phyloP scores from a whole-genome alignment of 306 rosid species.

The Lathyrus oleraceus region DNA sequence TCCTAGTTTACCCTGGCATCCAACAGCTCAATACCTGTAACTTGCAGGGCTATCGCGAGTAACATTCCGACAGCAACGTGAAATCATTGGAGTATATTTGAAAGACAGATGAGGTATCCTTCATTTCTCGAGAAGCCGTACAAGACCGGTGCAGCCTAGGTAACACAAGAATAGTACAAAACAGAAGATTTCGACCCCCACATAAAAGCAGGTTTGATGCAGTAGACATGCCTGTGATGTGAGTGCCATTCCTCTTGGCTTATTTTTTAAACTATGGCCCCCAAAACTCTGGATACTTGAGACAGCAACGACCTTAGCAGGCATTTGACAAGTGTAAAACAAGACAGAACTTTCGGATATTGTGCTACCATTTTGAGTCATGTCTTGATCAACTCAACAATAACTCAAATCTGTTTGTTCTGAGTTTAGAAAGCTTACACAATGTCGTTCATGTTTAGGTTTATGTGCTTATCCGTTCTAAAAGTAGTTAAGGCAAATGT shows the following conservation, averaged over 20 bases:
- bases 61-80: conserved; percentile 96
- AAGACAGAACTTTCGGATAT: conserved; percentile 45
- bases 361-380: conserved; percentile 57
- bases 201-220: conserved; percentile 54
- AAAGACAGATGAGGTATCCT: conserved; percentile 65
- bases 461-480: too few species aligned
- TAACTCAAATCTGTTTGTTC: too few species aligned
- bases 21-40: conserved; percentile 86
- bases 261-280: conserved; percentile 42
- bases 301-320: conserved; percentile 34
- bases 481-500: too few species aligned
- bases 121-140: conserved; percentile 60
- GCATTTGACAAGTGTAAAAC: conserved; percentile 43
- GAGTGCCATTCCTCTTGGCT: conserved; percentile 46
- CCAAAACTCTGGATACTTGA: conserved; percentile 47
- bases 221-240: conserved; percentile 46
- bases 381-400: conserved; percentile 43
- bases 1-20: conserved; percentile 96
- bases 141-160: conserved; percentile 39
- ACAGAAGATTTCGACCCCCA: conserved; percentile 56
- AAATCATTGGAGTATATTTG: conserved; percentile 86
- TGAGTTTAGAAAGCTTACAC: too few species aligned
- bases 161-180: conserved; percentile 52
- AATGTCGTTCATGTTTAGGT: too few species aligned
- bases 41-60: conserved; percentile 87